Evolutionary conservation across 148 eudicot species (phyloP).

Genomic region (Fagopyrum tataricum): DNA sequence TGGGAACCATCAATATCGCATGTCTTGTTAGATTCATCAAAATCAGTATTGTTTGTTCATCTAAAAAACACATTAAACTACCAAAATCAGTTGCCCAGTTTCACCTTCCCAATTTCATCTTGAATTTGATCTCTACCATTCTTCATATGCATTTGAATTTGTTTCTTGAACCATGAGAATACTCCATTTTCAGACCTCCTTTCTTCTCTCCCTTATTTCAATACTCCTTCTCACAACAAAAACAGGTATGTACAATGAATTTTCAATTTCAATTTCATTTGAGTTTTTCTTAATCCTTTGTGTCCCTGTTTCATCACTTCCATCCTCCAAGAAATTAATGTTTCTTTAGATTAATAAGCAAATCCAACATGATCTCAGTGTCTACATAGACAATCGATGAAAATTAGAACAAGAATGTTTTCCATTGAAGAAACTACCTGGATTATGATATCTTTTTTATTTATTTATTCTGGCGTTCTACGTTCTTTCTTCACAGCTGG

Average conservation of each 20-base stretch:
- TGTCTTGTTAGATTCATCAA: neutral
- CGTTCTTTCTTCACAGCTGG: constrained; percentile 30
- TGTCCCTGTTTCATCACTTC: neutral
- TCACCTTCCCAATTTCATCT: neutral
- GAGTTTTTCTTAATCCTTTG: neutral
- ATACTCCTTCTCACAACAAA: constrained; percentile 14
- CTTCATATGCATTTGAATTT: neutral
- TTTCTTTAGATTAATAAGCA: too few species aligned
- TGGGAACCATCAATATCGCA: neutral
- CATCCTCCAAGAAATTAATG: neutral
- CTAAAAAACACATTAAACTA: too few species aligned
- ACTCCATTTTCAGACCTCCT: neutral
- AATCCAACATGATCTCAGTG: too few species aligned
- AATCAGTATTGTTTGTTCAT: neutral
- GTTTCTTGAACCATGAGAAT: constrained; percentile 9
- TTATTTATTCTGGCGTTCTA: neutral
- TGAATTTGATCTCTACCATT: neutral
- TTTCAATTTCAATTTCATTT: neutral
- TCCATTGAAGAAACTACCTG: neutral
- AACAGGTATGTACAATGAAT: constrained; percentile 15
- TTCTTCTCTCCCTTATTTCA: constrained; percentile 2
- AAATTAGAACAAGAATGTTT: neutral
- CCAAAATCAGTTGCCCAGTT: neutral
- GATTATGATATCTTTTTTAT: neutral
- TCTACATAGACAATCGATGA: too few species aligned